Evolutionary conservation across 495 filamentous ascomycete species (phyloP), one percentile per base, ranked within the genome.

Genomic region (Tetracladium marchalianum): DNA sequence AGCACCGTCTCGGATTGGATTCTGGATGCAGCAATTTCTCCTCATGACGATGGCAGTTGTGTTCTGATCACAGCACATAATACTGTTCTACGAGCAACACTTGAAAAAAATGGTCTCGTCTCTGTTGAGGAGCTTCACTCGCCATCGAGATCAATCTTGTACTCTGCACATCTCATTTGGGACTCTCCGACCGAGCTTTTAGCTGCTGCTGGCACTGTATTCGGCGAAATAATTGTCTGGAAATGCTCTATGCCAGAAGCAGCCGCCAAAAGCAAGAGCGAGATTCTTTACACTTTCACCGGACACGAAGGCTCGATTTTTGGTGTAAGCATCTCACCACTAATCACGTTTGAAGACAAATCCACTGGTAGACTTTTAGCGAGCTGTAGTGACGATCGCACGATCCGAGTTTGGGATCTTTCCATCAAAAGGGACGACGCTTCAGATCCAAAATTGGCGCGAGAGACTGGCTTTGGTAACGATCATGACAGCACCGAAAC

Each of bases 231-330:
- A 22, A 68, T 95, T 11, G 73, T 95, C 2, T 97, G 90, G 90
- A 90, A 83, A 47, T 85, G 78, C 53, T 62, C 68, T 35, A 52
- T 72, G 17, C 16, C 27, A 6, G 35, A 52, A 36, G 12, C 18
- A 9, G 27, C 41, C 4, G 9, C 35, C n/a, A 51, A 50, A 13
- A 16, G 41, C 11, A 46, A 46, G 22, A 59, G 55, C 12, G 60
- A 69, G 5, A 69, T 86, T 13, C 78, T 92, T 36, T 77, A 77
- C 44, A 78, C 83, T 19, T 86, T 97, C 51, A 77, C 77, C 5
- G 93, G 89, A 0, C 92, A 99, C 53, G 88, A 97, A 50, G 92
- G 92, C 0, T 96, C 92, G 0, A 80, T 97, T 5, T 97, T 95
- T 53, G 89, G 85, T 6, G 81, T 97, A 10, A 69, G 74, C 8